Conservation (phyloP, 192 early-diverging fungal genomes). For the Anaeromyces robustus region DNA sequence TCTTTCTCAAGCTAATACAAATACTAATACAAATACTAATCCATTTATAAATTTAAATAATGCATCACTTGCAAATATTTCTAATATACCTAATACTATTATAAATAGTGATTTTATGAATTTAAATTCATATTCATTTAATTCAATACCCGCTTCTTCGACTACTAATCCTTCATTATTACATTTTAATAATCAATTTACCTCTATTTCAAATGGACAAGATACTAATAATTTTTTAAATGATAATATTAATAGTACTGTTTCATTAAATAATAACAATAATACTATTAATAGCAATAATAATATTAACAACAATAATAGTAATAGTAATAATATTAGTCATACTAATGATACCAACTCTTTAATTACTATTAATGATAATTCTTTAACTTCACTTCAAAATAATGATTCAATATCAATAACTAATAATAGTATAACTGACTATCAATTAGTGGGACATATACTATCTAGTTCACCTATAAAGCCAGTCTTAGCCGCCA, state of each 20-base stretch:
- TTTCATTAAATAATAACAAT: neutral
- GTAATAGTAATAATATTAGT: too few species aligned
- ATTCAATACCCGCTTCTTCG: neutral
- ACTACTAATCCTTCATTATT: neutral
- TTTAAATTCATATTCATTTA: neutral
- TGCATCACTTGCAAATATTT: neutral
- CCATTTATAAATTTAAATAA: neutral
- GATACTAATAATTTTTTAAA: neutral
- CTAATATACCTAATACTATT: neutral
- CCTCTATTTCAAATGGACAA: neutral
- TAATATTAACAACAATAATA: too few species aligned
- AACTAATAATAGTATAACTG: too few species aligned
- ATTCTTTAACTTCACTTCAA: too few species aligned
- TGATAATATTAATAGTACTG: neutral
- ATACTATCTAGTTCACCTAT: too few species aligned
- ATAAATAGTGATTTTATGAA: neutral
- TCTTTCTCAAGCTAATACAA: neutral
- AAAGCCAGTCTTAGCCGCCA: too few species aligned
- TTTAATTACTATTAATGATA: too few species aligned
- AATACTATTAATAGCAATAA: too few species aligned
- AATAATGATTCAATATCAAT: too few species aligned
- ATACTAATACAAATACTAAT: neutral
- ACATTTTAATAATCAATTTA: neutral
- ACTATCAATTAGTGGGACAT: too few species aligned
- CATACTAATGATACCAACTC: too few species aligned